Conservation (phyloP, 257 asterid genomes). For the Mitragyna speciosa region DNA sequence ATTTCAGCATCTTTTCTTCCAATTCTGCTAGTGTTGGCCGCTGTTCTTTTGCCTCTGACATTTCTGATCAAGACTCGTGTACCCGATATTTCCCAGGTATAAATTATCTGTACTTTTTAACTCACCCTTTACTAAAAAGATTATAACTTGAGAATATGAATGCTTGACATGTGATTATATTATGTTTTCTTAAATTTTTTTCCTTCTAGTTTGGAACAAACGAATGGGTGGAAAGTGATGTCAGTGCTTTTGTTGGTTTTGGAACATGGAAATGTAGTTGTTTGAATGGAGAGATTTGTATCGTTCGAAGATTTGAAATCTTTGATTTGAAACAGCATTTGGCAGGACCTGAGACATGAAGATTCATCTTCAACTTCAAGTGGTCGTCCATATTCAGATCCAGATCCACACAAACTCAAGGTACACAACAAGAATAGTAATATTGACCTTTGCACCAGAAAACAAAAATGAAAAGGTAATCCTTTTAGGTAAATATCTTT, state of each 20-base stretch:
- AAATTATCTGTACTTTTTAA: not conserved
- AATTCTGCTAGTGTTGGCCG: slow-evolving; percentile 91
- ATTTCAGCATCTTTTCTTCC: slow-evolving; percentile 83
- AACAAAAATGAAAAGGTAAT: slow-evolving; percentile 66
- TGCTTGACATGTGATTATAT: not conserved
- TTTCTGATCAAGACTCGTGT: slow-evolving; percentile 63
- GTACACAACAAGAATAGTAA: slow-evolving; percentile 39
- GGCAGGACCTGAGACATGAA: slow-evolving; percentile 71
- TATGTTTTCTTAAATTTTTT: slow-evolving; percentile 1
- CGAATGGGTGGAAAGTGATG: not conserved
- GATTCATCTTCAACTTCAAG: slow-evolving; percentile 36
- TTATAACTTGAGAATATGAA: slow-evolving; percentile 3
- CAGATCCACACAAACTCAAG: slow-evolving; percentile 65
- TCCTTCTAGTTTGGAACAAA: not conserved
- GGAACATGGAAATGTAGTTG: not conserved
- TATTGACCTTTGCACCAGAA: slow-evolving; percentile 50
- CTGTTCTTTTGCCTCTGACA: slow-evolving; percentile 85
- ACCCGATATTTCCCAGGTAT: slow-evolving; percentile 54
- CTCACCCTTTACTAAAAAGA: not conserved
- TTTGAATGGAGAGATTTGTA: slow-evolving; percentile 11
- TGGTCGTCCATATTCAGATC: slow-evolving; percentile 60
- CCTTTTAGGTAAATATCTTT: not conserved
- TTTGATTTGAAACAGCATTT: slow-evolving; percentile 81
- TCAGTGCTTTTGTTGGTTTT: not conserved
- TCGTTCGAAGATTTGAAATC: slow-evolving; percentile 43